Evolutionary conservation across 1,139 yeast genomes (phyloP).

Genomic region (Taphrina wiesneri): DNA sequence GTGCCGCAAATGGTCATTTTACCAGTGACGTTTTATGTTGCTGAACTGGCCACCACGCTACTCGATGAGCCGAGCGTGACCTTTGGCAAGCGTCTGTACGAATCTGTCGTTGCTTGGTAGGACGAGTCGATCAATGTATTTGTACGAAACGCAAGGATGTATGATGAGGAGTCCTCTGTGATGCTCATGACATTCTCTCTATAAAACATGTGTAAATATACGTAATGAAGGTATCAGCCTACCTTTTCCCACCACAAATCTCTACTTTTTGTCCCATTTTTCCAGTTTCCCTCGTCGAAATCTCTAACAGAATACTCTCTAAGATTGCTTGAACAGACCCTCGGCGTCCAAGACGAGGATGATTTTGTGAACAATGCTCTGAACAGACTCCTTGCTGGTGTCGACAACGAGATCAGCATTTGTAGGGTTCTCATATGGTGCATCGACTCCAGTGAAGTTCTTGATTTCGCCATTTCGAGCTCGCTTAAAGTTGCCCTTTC

Average conservation of each 20-base stretch:
- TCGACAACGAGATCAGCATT: conserved; percentile 59
- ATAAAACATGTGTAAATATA: not conserved
- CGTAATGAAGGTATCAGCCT: not conserved
- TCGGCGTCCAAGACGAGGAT: conserved; percentile 65
- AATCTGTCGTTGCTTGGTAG: conserved; percentile 1
- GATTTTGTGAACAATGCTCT: conserved; percentile 69
- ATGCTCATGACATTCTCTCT: not conserved
- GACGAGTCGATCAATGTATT: not conserved
- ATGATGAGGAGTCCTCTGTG: not conserved
- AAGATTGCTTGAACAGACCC: conserved; percentile 31
- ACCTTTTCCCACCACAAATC: not conserved
- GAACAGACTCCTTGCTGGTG: conserved; percentile 53
- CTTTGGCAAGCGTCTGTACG: conserved; percentile 1
- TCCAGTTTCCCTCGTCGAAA: not conserved
- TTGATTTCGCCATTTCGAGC: conserved; percentile 54
- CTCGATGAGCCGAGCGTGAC: conserved; percentile 8
- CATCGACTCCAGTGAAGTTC: conserved; percentile 53
- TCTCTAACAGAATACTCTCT: not conserved
- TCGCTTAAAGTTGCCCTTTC: conserved; percentile 52
- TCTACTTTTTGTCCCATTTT: not conserved
- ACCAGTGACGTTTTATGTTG: conserved; percentile 5
- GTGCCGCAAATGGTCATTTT: conserved; percentile 1
- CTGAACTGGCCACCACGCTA: not conserved
- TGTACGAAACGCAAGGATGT: not conserved
- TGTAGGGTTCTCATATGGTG: conserved; percentile 53